A percentile compares a stretch with the other conserved stretches of the same genome.
Evolutionary conservation across 805 yeast genomes (phyloP).

Genomic region (Yamadazyma paraphyllophila): DNA sequence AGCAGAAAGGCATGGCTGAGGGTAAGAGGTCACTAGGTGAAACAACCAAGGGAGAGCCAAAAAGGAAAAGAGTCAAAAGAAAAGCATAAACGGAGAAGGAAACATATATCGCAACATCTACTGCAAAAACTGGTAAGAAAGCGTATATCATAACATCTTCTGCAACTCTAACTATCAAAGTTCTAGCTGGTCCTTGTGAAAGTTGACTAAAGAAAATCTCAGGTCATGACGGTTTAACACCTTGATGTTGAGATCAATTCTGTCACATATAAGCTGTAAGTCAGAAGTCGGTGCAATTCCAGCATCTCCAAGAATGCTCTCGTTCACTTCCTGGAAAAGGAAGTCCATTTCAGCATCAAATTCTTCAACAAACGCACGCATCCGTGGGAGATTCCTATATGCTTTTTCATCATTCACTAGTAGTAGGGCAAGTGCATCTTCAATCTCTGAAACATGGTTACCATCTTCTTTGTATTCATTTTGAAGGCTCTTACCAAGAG

Average conservation of each 20-base stretch:
- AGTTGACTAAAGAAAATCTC: constrained; percentile 35
- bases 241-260: constrained; percentile 30
- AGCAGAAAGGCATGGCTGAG: background rate
- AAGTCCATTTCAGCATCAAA: constrained; percentile 18
- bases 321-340: constrained; percentile 24
- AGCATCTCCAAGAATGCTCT: constrained; percentile 20
- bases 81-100: background rate
- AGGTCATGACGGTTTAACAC: constrained; percentile 31
- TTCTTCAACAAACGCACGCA: constrained; percentile 19
- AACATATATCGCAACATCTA: background rate
- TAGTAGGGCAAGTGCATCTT: constrained; percentile 22
- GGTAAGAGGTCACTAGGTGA: background rate
- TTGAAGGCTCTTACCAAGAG: constrained; percentile 19
- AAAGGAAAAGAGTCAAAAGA: background rate
- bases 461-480: constrained; percentile 11
- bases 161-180: background rate
- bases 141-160: background rate
- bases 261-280: constrained; percentile 30
- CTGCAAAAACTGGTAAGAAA: background rate
- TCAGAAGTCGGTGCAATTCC: constrained; percentile 27
- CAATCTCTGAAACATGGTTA: constrained; percentile 10
- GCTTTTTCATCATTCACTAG: constrained; percentile 20
- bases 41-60: background rate
- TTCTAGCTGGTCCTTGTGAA: constrained; percentile 15
- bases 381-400: constrained; percentile 22